These are phyloP conservation scores for Tanacetum coccineum DNA, from an alignment of 129 eudicot genomes.

Conservation along the genomic window DNA sequence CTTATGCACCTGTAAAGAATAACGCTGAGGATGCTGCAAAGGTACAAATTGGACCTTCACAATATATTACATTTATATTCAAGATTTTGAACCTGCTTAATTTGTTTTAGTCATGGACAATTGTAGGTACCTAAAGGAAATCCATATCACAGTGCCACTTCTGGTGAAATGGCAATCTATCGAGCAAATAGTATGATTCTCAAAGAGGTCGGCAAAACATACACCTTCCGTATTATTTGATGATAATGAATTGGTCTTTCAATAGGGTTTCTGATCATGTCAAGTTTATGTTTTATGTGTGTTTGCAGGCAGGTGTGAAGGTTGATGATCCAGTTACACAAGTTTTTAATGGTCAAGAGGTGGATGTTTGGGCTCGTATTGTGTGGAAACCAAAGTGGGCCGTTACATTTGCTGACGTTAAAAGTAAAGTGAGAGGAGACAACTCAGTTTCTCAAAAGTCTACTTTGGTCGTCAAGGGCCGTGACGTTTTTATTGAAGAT, in stretches of 20 bases:
- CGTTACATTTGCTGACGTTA: slow-evolving; percentile 67
- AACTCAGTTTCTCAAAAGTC: slow-evolving; percentile 67
- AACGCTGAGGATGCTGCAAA: slow-evolving; percentile 97
- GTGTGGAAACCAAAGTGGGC: slow-evolving; percentile 96
- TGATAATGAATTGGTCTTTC: no score
- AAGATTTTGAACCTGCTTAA: no score
- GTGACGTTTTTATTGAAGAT: slow-evolving; percentile 50
- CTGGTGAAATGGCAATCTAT: slow-evolving; percentile 91
- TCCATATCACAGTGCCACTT: slow-evolving; percentile 94
- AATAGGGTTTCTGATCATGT: neutral
- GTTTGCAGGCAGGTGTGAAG: slow-evolving; percentile 71
- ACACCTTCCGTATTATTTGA: neutral
- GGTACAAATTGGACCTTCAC: slow-evolving; percentile 22
- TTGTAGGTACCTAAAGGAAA: slow-evolving; percentile 66
- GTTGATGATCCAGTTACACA: slow-evolving; percentile 61
- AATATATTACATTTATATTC: no score
- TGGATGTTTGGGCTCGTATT: slow-evolving; percentile 82
- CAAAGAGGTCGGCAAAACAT: slow-evolving; percentile 44
- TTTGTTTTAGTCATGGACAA: no score
- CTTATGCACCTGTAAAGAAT: slow-evolving; percentile 98
- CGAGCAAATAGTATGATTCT: slow-evolving; percentile 69
- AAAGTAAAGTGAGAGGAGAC: slow-evolving; percentile 55
- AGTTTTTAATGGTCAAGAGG: slow-evolving; percentile 85
- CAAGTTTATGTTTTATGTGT: neutral
- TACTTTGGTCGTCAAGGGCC: slow-evolving; percentile 70